Evolutionary conservation across 768 basidiomycete species (phyloP).

Genomic region (Dendrothele bispora): DNA sequence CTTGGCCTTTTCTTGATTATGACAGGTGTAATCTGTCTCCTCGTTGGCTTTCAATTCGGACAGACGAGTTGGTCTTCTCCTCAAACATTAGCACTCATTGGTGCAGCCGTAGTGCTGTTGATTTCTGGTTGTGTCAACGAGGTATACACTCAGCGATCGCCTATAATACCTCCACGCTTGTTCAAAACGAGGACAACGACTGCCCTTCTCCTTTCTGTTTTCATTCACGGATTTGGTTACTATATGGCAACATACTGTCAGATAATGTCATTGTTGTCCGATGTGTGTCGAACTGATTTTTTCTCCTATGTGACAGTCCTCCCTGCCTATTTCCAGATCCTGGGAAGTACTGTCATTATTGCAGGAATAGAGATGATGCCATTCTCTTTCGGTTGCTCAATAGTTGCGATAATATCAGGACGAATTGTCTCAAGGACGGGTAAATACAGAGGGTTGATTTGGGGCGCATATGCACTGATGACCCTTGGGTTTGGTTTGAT

Average conservation of each 20-base stretch:
- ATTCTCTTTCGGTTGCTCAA: conserved; percentile 60
- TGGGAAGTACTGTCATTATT: conserved; percentile 71
- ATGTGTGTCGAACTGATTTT: no score
- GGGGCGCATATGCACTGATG: conserved; percentile 57
- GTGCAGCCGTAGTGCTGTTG: conserved; percentile 54
- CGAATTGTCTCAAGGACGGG: conserved; percentile 56
- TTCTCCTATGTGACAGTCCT: no score
- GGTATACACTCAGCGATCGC: conserved; percentile 57
- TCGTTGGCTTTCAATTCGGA: conserved; percentile 74
- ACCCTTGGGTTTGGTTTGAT: conserved; percentile 71
- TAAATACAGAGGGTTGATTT: conserved; percentile 60
- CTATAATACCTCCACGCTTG: conserved; percentile 72
- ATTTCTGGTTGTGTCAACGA: conserved; percentile 58
- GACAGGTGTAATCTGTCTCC: conserved; percentile 58
- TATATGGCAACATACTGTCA: conserved; percentile 40
- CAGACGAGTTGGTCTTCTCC: conserved; percentile 60
- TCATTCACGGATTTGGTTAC: conserved; percentile 67
- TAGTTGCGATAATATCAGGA: conserved; percentile 57
- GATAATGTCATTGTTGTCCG: no score
- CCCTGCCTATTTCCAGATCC: conserved; percentile 75
- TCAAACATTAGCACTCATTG: conserved; percentile 60
- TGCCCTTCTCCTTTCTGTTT: conserved; percentile 53
- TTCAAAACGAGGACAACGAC: conserved; percentile 80
- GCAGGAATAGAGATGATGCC: conserved; percentile 66
- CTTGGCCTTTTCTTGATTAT: conserved; percentile 63